A percentile compares a stretch with the other conserved stretches of the same genome.
phyloP scores from a whole-genome alignment of 306 rosid species.

The Quercus rubra region DNA sequence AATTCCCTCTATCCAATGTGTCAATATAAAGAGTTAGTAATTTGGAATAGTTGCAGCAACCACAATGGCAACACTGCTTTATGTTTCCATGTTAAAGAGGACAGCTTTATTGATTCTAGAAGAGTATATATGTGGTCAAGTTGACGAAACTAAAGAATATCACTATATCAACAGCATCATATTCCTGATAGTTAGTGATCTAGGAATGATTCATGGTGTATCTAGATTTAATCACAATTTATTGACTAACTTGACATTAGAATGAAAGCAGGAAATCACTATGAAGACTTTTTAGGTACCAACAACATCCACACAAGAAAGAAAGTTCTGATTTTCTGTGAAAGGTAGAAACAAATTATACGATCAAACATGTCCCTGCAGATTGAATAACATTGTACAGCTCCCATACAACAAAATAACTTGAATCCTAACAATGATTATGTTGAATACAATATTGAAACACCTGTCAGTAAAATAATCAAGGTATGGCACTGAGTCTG shows the following conservation, averaged over 20 bases:
- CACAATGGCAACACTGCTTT: not conserved
- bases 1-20: not conserved
- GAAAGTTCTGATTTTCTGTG: not conserved
- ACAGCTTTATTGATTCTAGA: too few species aligned
- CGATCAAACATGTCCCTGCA: not conserved
- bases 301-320: not conserved
- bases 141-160: not conserved
- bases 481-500: not conserved
- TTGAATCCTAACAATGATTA: too few species aligned
- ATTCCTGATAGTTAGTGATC: not conserved
- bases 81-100: too few species aligned
- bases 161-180: not conserved
- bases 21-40: not conserved
- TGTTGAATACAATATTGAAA: too few species aligned
- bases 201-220: not conserved
- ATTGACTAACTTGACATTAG: not conserved
- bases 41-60: not conserved
- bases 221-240: not conserved
- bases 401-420: not conserved
- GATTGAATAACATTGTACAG: not conserved
- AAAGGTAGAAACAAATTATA: not conserved
- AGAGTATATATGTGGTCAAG: too few species aligned
- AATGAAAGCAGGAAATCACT: not conserved
- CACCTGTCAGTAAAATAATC: not conserved
- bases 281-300: not conserved